Evolutionary conservation across 2,329 filamentous ascomycete species (phyloP).

Genomic region (Hirsutella thompsonii): DNA sequence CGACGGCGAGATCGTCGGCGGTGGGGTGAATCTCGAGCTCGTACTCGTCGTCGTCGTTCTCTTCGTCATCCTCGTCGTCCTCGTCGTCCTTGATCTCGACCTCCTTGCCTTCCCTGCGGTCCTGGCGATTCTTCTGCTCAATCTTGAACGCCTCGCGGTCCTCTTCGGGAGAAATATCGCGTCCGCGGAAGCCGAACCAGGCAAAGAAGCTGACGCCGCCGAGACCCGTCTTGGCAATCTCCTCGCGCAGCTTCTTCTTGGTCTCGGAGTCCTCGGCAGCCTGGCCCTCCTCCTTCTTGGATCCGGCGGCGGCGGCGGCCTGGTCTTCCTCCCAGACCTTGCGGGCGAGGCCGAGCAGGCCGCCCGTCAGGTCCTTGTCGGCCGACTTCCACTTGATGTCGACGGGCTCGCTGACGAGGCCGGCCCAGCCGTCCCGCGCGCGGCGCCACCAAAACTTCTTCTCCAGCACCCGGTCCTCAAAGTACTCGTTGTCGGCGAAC

Average conservation of each 20-base stretch:
- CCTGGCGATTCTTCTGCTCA: constrained; percentile 42
- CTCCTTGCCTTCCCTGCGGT: constrained; percentile 36
- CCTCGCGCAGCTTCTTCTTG: constrained; percentile 37
- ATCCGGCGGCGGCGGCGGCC: constrained; percentile 12
- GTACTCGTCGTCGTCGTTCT: constrained; percentile 47
- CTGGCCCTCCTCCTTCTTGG: constrained; percentile 34
- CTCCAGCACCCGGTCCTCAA: constrained; percentile 64
- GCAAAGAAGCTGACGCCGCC: constrained; percentile 71
- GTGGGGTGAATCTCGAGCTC: constrained; percentile 78
- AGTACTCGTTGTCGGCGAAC: constrained; percentile 72
- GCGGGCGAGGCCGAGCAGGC: constrained; percentile 61
- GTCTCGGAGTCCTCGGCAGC: constrained; percentile 28
- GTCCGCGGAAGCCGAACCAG: constrained; percentile 72
- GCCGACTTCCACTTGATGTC: constrained; percentile 66
- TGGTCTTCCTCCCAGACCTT: constrained; percentile 51
- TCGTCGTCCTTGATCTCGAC: constrained; percentile 34
- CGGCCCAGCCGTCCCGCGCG: constrained; percentile 54
- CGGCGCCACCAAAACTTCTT: constrained; percentile 87
- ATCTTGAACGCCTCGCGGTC: constrained; percentile 46
- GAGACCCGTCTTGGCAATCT: constrained; percentile 47
- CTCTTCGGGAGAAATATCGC: constrained; percentile 61
- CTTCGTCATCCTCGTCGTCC: constrained; percentile 49
- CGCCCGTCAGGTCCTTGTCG: constrained; percentile 69
- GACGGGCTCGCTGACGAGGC: constrained; percentile 80
- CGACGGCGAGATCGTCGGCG: constrained; percentile 70